phyloP scores from a whole-genome alignment of 495 filamentous ascomycete genomes.

The Cenococcum geophilum region DNA sequence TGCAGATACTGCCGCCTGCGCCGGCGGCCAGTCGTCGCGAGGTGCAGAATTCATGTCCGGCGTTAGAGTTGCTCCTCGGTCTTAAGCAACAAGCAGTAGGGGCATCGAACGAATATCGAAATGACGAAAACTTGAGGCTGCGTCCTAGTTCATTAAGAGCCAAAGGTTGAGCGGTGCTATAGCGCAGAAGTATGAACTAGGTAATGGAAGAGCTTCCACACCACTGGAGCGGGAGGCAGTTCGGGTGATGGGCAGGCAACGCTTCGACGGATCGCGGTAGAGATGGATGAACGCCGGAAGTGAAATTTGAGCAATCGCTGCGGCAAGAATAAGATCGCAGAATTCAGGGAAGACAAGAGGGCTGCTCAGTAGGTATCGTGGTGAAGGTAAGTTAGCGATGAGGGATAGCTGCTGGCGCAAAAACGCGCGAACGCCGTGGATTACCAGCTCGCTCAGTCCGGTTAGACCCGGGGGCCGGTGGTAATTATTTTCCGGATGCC shows the following conservation, averaged over 20 bases:
- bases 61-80: constrained; percentile 21
- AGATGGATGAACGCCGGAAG: background rate
- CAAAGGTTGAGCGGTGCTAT: background rate
- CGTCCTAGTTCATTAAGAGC: constrained; percentile 24
- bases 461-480: no score
- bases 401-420: no score
- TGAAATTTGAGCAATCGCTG: background rate
- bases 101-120: constrained; percentile 10
- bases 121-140: background rate
- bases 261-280: background rate
- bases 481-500: no score
- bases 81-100: constrained; percentile 8
- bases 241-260: background rate
- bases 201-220: constrained; percentile 1
- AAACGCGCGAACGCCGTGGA: no score
- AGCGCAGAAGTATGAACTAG: background rate
- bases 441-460: no score
- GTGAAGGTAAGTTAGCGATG: no score
- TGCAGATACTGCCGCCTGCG: constrained; percentile 20
- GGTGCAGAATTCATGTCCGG: constrained; percentile 32
- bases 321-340: background rate
- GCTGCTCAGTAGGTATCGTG: no score
- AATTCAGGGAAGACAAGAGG: background rate
- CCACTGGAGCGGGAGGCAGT: constrained; percentile 1
- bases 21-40: constrained; percentile 33